These are phyloP conservation scores for Castanea mollissima DNA, from an alignment of 306 rosid genomes.

Conservation along the genomic window DNA sequence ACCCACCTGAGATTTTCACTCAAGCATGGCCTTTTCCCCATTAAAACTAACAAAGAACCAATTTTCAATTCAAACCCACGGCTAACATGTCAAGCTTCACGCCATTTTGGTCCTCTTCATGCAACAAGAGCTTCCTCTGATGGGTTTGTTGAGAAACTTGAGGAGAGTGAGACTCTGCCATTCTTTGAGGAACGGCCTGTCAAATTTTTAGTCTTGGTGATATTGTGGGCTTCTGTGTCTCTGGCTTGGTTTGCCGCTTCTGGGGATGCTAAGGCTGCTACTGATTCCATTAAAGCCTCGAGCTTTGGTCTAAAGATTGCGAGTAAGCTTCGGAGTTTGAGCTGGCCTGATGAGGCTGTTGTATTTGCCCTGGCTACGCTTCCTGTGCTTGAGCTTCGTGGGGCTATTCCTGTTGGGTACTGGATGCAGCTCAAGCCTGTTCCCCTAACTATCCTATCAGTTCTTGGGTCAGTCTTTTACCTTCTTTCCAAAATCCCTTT, in stretches of 20 bases:
- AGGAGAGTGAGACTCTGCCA: slow-evolving; percentile 40
- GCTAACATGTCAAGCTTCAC: slow-evolving; percentile 23
- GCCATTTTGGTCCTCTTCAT: slow-evolving; percentile 13
- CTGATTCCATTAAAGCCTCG: slow-evolving; percentile 80
- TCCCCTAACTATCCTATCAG: slow-evolving; percentile 52
- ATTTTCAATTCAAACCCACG: slow-evolving; percentile 12
- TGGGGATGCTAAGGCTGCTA: slow-evolving; percentile 81
- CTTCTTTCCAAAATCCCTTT: neutral
- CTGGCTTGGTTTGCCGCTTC: slow-evolving; percentile 82
- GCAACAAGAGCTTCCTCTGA: slow-evolving; percentile 36
- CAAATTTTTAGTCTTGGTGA: slow-evolving; percentile 60
- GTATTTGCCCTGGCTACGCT: slow-evolving; percentile 84
- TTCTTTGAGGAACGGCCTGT: slow-evolving; percentile 47
- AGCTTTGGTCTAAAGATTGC: slow-evolving; percentile 79
- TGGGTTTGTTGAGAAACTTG: slow-evolving; percentile 32
- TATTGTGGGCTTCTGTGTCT: slow-evolving; percentile 79
- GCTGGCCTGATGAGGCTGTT: slow-evolving; percentile 79
- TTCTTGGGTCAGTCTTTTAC: slow-evolving; percentile 62
- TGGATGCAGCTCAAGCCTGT: slow-evolving; percentile 84
- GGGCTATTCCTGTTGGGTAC: slow-evolving; percentile 93
- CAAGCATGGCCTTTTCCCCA: slow-evolving; percentile 13
- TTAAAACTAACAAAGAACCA: slow-evolving; percentile 2
- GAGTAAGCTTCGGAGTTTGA: slow-evolving; percentile 52
- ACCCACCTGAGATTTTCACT: slow-evolving; percentile 36
- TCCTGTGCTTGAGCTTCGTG: slow-evolving; percentile 95